Conservation (phyloP, 805 yeast species). For the Cyberlindnera samutprakarnensis region DNA sequence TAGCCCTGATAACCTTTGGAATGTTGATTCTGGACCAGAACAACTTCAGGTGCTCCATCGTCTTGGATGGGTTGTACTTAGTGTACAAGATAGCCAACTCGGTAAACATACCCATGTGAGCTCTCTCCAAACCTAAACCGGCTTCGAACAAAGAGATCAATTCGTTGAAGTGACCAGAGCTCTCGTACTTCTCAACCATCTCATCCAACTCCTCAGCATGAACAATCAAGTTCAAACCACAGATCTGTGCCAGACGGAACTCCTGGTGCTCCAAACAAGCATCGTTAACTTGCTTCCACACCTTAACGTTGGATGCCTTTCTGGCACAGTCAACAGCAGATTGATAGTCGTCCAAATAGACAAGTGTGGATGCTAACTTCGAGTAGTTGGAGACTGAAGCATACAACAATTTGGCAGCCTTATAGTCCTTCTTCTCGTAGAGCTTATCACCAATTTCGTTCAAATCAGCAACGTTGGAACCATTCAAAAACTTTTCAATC, state of each 20-base stretch:
- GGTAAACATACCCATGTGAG: conserved; percentile 99
- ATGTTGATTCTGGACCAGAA: conserved; percentile 98
- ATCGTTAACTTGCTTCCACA: conserved; percentile 96
- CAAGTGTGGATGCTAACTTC: conserved; percentile 93
- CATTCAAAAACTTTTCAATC: conserved; percentile 75
- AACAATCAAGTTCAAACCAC: conserved; percentile 94
- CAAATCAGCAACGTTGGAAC: conserved; percentile 88
- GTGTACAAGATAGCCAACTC: conserved; percentile 88
- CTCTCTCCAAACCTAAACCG: conserved; percentile 94
- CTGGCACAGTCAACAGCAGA: conserved; percentile 98
- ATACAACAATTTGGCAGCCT: conserved; percentile 87
- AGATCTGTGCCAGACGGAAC: conserved; percentile 94
- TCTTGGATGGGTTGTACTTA: conserved; percentile 81
- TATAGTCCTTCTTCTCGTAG: conserved; percentile 72
- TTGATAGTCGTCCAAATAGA: conserved; percentile 86
- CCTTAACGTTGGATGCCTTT: conserved; percentile 87
- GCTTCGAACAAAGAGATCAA: conserved; percentile 89
- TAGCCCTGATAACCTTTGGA: conserved; percentile 93
- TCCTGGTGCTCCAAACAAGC: conserved; percentile 95
- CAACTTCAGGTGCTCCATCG: conserved; percentile 92
- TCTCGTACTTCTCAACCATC: conserved; percentile 79
- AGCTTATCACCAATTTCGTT: conserved; percentile 90
- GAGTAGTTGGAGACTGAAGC: conserved; percentile 88
- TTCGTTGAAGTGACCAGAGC: conserved; percentile 86
- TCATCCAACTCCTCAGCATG: conserved; percentile 97